Conservation (phyloP, 768 basidiomycete species). For the Termitomyces sp. region DNA sequence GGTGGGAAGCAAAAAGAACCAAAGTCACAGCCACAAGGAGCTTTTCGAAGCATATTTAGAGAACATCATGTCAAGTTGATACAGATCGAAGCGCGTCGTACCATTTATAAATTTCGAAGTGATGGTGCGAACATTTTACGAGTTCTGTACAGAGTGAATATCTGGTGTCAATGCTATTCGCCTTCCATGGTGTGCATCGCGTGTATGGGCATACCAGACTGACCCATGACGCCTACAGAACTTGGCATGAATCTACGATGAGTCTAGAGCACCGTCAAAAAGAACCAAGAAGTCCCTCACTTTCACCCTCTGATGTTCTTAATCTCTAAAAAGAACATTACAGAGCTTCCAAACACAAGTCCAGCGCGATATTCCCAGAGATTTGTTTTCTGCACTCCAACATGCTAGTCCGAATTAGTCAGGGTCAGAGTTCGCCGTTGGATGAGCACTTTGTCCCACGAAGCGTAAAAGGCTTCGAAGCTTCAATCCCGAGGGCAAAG, state of each 20-base stretch:
- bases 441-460: neutral
- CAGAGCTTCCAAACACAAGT: neutral
- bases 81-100: neutral
- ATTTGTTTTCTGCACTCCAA: neutral
- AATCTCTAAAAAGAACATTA: neutral
- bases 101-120: neutral
- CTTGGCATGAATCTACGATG: neutral
- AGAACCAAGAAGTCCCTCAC: neutral
- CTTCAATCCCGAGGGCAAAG: no score
- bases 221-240: neutral
- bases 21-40: neutral
- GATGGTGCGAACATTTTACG: neutral
- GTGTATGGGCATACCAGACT: neutral
- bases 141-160: neutral
- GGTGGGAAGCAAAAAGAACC: neutral
- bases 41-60: neutral
- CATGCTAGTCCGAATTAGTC: neutral
- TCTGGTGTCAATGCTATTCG: neutral
- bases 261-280: neutral
- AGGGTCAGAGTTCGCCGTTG: neutral
- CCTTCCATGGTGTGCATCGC: neutral
- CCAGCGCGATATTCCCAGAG: neutral
- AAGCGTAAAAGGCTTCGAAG: neutral
- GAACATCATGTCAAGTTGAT: neutral
- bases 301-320: neutral